Conservation (phyloP, 2,329 filamentous ascomycete genomes). For the Neurospora crassa region DNA sequence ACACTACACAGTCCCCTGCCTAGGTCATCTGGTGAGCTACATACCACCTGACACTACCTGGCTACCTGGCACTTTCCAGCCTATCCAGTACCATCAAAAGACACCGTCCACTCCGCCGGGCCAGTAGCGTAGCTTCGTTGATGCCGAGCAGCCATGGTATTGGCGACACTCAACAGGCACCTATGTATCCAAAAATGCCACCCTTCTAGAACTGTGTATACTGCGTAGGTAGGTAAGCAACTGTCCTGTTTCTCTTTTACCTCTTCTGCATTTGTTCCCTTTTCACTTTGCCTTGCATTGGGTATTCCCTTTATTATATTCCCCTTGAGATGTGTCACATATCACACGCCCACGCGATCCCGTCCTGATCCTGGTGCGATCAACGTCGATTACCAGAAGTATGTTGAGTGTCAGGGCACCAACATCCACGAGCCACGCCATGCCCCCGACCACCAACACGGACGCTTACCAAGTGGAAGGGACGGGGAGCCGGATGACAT, state of each 20-base stretch:
- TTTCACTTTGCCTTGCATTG: neutral
- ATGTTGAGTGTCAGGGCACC: neutral
- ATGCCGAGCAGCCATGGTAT: neutral
- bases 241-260: neutral
- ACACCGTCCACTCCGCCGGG: neutral
- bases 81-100: neutral
- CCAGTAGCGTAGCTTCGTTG: neutral
- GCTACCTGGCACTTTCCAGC: neutral
- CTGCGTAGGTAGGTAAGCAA: neutral
- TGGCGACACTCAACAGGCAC: neutral
- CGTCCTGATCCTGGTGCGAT: neutral
- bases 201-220: neutral
- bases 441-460: neutral
- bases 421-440: neutral
- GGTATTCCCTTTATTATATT: neutral
- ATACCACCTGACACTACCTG: neutral
- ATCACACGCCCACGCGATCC: neutral
- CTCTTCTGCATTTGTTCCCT: neutral
- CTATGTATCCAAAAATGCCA: neutral
- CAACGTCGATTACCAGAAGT: neutral
- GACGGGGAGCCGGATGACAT: neutral
- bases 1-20: neutral
- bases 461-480: neutral
- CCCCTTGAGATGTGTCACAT: neutral
- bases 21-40: neutral